phyloP scores from a whole-genome alignment of 1,284 basidiomycete genomes.

The Marasmius fiardii region DNA sequence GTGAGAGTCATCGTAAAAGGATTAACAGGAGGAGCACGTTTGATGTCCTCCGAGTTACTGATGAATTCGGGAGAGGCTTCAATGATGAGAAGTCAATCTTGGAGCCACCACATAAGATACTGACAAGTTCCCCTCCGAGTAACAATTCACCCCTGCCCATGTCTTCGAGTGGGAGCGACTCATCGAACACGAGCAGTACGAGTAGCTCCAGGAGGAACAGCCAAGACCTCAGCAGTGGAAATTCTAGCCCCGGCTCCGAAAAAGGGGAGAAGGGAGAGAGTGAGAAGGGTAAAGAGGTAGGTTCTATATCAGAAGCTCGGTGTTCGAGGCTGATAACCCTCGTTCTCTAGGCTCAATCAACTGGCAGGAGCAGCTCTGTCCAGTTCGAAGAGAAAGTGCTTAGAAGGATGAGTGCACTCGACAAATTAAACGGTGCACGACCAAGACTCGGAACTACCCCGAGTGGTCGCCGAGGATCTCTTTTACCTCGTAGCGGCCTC shows the following conservation, averaged over 20 bases:
- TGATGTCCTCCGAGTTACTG: background rate
- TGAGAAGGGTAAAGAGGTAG: background rate
- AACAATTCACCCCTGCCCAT: background rate
- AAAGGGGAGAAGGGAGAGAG: background rate
- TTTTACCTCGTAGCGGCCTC: background rate
- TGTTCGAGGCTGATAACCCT: background rate
- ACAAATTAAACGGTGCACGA: background rate
- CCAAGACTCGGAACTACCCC: background rate
- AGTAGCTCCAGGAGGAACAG: background rate
- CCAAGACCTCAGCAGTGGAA: background rate
- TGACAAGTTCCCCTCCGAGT: background rate
- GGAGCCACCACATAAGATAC: background rate
- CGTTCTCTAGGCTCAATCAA: background rate
- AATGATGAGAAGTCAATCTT: background rate
- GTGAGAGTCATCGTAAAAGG: background rate
- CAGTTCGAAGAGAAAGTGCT: background rate
- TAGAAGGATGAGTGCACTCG: conserved; percentile 1
- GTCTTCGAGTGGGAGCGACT: background rate
- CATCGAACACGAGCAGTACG: background rate
- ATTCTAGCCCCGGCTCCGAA: background rate
- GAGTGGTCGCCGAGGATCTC: background rate
- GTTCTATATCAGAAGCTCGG: background rate
- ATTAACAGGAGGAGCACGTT: background rate
- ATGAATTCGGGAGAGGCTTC: background rate
- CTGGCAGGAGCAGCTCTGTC: background rate